Percentiles rank a stretch among this genome's conserved stretches.
phyloP scores from a whole-genome alignment of 805 yeast genomes.

The Hanseniaspora opuntiae region DNA sequence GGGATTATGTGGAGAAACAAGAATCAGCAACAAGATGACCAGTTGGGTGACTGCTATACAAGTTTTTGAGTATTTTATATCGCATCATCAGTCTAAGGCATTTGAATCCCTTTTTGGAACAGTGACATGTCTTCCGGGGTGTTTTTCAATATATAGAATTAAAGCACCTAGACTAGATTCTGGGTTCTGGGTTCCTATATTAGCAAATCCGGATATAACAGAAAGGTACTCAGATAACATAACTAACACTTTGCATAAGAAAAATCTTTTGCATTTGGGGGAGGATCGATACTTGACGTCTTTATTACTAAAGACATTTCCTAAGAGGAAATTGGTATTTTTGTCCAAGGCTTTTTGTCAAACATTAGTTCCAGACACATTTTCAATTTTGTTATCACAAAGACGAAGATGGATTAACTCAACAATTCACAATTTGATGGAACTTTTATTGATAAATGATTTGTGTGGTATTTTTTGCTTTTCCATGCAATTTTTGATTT shows the following conservation, averaged over 20 bases:
- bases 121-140: slow-evolving; percentile 91
- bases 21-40: slow-evolving; percentile 66
- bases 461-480: slow-evolving; percentile 90
- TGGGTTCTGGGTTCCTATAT: slow-evolving; percentile 83
- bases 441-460: slow-evolving; percentile 68
- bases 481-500: slow-evolving; percentile 85
- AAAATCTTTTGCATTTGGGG: slow-evolving; percentile 72
- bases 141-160: slow-evolving; percentile 84
- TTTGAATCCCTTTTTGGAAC: slow-evolving; percentile 91
- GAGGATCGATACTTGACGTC: slow-evolving; percentile 82
- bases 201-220: slow-evolving; percentile 86
- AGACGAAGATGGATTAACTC: slow-evolving; percentile 96
- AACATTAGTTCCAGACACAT: slow-evolving; percentile 75
- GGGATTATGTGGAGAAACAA: slow-evolving; percentile 94
- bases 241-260: slow-evolving; percentile 68
- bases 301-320: slow-evolving; percentile 76
- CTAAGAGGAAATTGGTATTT: slow-evolving; percentile 74
- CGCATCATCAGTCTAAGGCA: slow-evolving; percentile 89
- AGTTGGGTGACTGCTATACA: slow-evolving; percentile 90
- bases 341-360: slow-evolving; percentile 86
- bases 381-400: slow-evolving; percentile 70
- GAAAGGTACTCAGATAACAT: slow-evolving; percentile 82
- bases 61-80: slow-evolving; percentile 83
- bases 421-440: slow-evolving; percentile 84
- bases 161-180: slow-evolving; percentile 72